A percentile compares a stretch with the other conserved stretches of the same genome.
These are phyloP conservation scores for Fomitopsis pulvina DNA, from an alignment of 768 basidiomycete species.

Conservation along the genomic window DNA sequence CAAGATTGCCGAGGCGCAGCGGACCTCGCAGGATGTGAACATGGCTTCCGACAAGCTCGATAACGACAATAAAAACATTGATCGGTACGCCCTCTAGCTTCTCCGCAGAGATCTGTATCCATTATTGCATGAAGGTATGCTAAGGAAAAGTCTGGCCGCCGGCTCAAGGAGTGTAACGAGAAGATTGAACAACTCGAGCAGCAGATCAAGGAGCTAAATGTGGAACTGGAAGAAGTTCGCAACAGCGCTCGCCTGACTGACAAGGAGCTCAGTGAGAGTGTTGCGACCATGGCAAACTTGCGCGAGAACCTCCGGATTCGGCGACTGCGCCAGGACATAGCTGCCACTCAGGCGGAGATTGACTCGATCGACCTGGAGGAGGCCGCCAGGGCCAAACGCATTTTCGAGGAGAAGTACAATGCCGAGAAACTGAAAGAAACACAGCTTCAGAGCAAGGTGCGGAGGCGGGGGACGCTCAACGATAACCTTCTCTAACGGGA, in stretches of 20 bases:
- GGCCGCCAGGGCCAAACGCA: conserved; percentile 75
- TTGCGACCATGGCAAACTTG: conserved; percentile 60
- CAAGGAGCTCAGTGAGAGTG: conserved; percentile 74
- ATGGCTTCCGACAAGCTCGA: conserved; percentile 56
- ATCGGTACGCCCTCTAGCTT: conserved; percentile 41
- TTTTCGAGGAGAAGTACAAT: conserved; percentile 77
- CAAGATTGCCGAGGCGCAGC: conserved; percentile 47
- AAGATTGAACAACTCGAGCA: conserved; percentile 43
- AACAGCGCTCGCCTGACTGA: conserved; percentile 52
- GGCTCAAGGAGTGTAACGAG: conserved; percentile 51
- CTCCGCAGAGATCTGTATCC: background rate
- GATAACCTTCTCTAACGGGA: background rate
- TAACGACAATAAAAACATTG: conserved; percentile 53
- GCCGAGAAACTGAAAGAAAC: conserved; percentile 68
- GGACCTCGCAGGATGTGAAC: conserved; percentile 56
- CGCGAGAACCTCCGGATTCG: conserved; percentile 82
- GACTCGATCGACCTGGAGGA: conserved; percentile 76
- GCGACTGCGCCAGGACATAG: conserved; percentile 59
- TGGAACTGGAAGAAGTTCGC: conserved; percentile 35
- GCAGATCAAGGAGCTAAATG: conserved; percentile 35
- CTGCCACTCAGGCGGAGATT: conserved; percentile 61
- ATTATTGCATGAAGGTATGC: conserved; percentile 49
- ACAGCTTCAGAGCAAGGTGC: conserved; percentile 61
- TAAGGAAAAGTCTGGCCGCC: conserved; percentile 55
- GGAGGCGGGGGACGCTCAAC: conserved; percentile 10